These are phyloP conservation scores for Kodamaea hsintzibuensis DNA, from an alignment of 805 yeast genomes.

Conservation along the genomic window DNA sequence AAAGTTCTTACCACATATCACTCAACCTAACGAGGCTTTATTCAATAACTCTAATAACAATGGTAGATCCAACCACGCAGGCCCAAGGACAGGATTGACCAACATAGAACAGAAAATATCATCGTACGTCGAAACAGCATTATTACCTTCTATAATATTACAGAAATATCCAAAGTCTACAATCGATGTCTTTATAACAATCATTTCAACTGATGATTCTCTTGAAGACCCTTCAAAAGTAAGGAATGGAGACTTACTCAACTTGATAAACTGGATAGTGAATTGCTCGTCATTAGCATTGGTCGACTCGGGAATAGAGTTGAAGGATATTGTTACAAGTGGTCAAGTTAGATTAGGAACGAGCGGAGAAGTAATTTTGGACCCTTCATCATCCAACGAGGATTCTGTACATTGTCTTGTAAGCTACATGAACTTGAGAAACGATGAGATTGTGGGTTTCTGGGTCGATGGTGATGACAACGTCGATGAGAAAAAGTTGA, in stretches of 20 bases:
- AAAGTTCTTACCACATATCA: slow-evolving; percentile 51
- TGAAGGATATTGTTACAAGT: slow-evolving; percentile 72
- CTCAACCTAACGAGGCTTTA: slow-evolving; percentile 38
- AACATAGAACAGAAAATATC: slow-evolving; percentile 48
- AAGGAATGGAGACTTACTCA: slow-evolving; percentile 30
- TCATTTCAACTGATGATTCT: slow-evolving; percentile 49
- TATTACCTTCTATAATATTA: slow-evolving; percentile 55
- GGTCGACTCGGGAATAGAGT: slow-evolving; percentile 81
- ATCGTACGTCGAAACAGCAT: slow-evolving; percentile 52
- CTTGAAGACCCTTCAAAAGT: slow-evolving; percentile 10
- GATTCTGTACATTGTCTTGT: slow-evolving; percentile 40
- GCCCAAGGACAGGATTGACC: slow-evolving; percentile 32
- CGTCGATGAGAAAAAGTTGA: slow-evolving; percentile 23
- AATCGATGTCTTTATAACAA: slow-evolving; percentile 72
- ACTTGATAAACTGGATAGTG: slow-evolving; percentile 52
- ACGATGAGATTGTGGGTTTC: slow-evolving; percentile 59
- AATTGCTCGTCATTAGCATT: slow-evolving; percentile 72
- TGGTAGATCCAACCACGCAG: slow-evolving; percentile 13
- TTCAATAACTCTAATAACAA: slow-evolving; percentile 21
- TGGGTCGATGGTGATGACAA: slow-evolving; percentile 44
- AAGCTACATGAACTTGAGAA: slow-evolving; percentile 54
- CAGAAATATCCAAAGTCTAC: slow-evolving; percentile 87
- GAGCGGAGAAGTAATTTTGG: slow-evolving; percentile 20
- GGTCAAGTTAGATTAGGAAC: slow-evolving; percentile 43
- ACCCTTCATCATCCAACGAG: slow-evolving; percentile 12